phyloP scores from a whole-genome alignment of 805 yeast species.

The Scheffersomyces lignosus region DNA sequence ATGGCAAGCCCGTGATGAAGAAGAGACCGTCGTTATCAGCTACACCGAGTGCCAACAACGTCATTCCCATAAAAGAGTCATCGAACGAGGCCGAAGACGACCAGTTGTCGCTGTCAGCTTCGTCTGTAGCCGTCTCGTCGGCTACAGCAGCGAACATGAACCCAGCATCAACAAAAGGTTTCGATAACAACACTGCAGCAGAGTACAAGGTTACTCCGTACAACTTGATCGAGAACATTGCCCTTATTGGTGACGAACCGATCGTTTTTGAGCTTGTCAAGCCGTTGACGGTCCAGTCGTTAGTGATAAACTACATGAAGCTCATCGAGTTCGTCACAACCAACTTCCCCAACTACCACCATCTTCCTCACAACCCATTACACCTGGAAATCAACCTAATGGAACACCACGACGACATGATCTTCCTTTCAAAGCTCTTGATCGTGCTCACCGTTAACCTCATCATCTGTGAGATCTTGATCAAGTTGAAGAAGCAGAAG shows the following conservation, averaged over 20 bases:
- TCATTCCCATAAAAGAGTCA: neutral
- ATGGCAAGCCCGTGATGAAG: neutral
- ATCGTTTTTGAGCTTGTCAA: constrained; percentile 24
- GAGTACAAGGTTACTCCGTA: constrained; percentile 17
- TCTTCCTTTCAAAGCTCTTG: constrained; percentile 24
- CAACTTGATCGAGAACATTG: constrained; percentile 24
- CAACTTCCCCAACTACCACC: constrained; percentile 10
- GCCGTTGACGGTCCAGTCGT: constrained; percentile 28
- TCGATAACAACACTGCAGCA: neutral
- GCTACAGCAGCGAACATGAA: neutral
- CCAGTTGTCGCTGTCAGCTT: neutral
- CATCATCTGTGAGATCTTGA: constrained; percentile 28
- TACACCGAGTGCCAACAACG: neutral
- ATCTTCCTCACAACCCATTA: constrained; percentile 3
- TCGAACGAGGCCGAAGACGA: neutral
- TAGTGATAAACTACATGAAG: constrained; percentile 20
- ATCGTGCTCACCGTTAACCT: constrained; percentile 26
- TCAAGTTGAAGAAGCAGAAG: constrained; percentile 27
- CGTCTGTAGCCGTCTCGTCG: constrained; percentile 1
- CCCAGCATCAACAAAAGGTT: neutral
- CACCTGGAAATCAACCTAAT: constrained; percentile 15
- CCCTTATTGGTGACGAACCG: constrained; percentile 26
- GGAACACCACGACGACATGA: constrained; percentile 25
- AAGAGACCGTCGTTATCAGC: neutral
- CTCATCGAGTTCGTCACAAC: constrained; percentile 21